These are phyloP conservation scores for Cytospora paraplurivora DNA, from an alignment of 2,329 filamentous ascomycete species.

Conservation along the genomic window DNA sequence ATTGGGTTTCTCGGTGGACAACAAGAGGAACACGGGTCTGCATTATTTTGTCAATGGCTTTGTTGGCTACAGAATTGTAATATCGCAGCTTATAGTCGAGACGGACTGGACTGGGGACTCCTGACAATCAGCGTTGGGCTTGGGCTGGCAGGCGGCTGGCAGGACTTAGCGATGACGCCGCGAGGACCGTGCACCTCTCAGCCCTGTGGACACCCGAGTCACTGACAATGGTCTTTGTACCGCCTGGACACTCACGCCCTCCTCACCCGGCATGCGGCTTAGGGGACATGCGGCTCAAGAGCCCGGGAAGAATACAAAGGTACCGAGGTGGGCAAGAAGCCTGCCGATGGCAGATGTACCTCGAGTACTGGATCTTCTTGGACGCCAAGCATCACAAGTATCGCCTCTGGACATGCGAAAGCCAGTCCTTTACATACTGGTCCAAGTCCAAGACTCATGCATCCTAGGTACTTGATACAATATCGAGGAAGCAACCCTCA, in stretches of 20 bases:
- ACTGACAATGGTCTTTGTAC: not conserved
- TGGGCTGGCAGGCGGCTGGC: not conserved
- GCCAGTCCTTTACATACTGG: not conserved
- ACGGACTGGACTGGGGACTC: slow-evolving; percentile 9
- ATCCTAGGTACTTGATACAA: not conserved
- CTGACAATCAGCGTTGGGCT: slow-evolving; percentile 11
- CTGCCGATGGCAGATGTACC: not conserved
- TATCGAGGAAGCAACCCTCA: not conserved
- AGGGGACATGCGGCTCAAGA: slow-evolving; percentile 3
- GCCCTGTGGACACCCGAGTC: slow-evolving; percentile 13
- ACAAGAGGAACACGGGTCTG: not conserved
- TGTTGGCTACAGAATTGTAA: slow-evolving; percentile 10
- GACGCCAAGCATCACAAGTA: not conserved
- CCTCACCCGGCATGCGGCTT: not conserved
- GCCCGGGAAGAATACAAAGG: not conserved
- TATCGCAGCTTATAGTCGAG: slow-evolving; percentile 8
- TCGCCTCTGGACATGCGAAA: not conserved
- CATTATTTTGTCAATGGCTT: slow-evolving; percentile 3
- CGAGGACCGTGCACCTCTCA: slow-evolving; percentile 15
- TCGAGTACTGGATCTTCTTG: not conserved
- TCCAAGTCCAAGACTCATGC: too few species aligned
- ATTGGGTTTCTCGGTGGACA: slow-evolving; percentile 9
- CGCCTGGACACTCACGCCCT: not conserved
- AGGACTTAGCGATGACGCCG: slow-evolving; percentile 7
- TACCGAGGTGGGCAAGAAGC: not conserved